Evolutionary conservation across 495 filamentous ascomycete genomes (phyloP).

Genomic region (Pyrenula aspistea): DNA sequence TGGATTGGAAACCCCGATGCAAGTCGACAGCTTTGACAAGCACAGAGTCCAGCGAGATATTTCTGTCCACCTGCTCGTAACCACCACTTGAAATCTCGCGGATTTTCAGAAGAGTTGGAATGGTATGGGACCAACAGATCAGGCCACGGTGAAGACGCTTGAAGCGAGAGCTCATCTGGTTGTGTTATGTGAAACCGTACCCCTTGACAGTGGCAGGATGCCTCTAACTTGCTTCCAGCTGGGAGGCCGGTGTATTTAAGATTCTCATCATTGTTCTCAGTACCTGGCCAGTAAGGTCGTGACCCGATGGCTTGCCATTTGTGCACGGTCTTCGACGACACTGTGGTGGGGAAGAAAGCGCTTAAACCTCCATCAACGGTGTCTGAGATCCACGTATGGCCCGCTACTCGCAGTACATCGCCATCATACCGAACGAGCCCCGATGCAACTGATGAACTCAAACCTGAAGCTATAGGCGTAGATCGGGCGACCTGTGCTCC

Average conservation of each 20-base stretch:
- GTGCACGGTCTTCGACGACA: slow-evolving; percentile 2
- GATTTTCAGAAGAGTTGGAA: slow-evolving; percentile 21
- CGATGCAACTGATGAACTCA: slow-evolving; percentile 30
- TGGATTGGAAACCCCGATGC: slow-evolving; percentile 55
- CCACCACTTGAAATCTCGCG: slow-evolving; percentile 41
- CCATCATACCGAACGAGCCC: slow-evolving; percentile 22
- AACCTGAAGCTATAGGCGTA: slow-evolving; percentile 14
- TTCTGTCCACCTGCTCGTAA: slow-evolving; percentile 25
- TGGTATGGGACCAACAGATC: slow-evolving; percentile 41
- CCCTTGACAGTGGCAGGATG: slow-evolving; percentile 29
- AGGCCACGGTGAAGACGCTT: slow-evolving; percentile 34
- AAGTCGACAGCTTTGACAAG: slow-evolving; percentile 50
- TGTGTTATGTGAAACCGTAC: slow-evolving; percentile 30
- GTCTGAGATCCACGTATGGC: slow-evolving; percentile 35
- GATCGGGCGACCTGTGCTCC: slow-evolving; percentile 43
- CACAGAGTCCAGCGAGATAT: slow-evolving; percentile 56
- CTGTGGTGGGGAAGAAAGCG: slow-evolving; percentile 26
- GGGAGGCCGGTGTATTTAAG: background rate
- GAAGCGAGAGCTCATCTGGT: slow-evolving; percentile 26
- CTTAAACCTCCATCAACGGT: slow-evolving; percentile 48
- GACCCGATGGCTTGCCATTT: slow-evolving; percentile 9
- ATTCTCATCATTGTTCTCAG: slow-evolving; percentile 8
- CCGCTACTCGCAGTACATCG: slow-evolving; percentile 23
- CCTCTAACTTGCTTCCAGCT: slow-evolving; percentile 15
- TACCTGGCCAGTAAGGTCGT: slow-evolving; percentile 5